Evolutionary conservation across 768 basidiomycete species (phyloP).

Genomic region (Leccinum sublutescens): DNA sequence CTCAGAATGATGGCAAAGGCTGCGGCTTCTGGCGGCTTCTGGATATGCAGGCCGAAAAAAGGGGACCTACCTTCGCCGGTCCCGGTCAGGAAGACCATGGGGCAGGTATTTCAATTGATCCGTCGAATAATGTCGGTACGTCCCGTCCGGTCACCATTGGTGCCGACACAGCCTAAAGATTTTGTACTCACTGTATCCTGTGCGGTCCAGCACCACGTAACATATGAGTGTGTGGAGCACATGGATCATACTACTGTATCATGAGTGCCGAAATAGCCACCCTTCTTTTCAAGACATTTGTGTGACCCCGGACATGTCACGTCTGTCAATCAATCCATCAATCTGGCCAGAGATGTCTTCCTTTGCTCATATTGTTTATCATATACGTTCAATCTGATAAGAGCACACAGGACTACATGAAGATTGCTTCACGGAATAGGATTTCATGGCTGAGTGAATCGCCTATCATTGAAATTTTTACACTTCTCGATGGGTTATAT

Average conservation of each 20-base stretch:
- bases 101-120: not conserved
- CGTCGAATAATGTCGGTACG: slow-evolving; percentile 3
- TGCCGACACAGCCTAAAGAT: slow-evolving; percentile 1
- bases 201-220: not conserved
- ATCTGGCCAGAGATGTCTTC: slow-evolving; percentile 9
- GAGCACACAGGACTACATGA: not conserved
- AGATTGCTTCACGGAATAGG: slow-evolving; percentile 22
- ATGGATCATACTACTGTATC: not conserved
- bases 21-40: slow-evolving; percentile 74
- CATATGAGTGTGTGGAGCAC: not conserved
- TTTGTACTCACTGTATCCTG: not conserved
- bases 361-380: not conserved
- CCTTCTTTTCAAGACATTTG: slow-evolving; percentile 1
- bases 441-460: slow-evolving; percentile 15
- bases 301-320: not conserved
- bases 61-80: slow-evolving; percentile 47
- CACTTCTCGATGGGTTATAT: slow-evolving; percentile 8
- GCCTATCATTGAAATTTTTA: slow-evolving; percentile 15
- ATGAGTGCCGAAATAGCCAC: not conserved
- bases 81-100: not conserved
- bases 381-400: not conserved
- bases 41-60: slow-evolving; percentile 65
- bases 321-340: slow-evolving; percentile 9
- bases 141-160: not conserved
- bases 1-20: slow-evolving; percentile 82